Evolutionary conservation across 2,329 filamentous ascomycete genomes (phyloP), one percentile per base, ranked within the genome.

Genomic region (Chaetoscypha palmicola): DNA sequence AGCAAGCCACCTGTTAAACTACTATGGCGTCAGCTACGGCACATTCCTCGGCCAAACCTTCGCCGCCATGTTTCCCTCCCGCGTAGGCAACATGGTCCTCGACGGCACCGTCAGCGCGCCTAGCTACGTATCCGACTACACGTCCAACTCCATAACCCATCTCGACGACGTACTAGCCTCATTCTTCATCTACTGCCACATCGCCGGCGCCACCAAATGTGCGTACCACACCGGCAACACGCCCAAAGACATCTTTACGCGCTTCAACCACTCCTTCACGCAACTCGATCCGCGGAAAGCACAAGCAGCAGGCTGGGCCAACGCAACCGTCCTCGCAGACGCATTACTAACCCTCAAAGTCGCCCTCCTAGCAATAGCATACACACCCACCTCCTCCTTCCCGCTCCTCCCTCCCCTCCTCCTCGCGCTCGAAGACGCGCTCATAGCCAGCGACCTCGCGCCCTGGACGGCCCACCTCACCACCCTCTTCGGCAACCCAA

Each of bases 1-100:
- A 32, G 26, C 38, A 17, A 41, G 28, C 9, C 26, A 32, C 16
- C 38, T 41, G 20, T 24, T 42, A 31, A 42, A 42, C 21, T 75
- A 73, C 51, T 66, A 68, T 58, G 70, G 72, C 0, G 64, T 73
- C 35, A 72, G 68, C 3, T 76, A 75, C 45, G 67, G 67, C 3
- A 68, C 65, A 2, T 49, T 66, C 4, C 57, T 69, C 4, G 67
- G 67, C 1, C 64, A 64, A 24, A 67, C 63, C 1, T 68, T 70
- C 43, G 67, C 66, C 5, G 62, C 62, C 1, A 62, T 68, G 61
- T 66, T 63, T 46, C 68, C 68, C 1, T 53, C 55, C 1, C 55
- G 61, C 9, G 56, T 72, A 8, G 66, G 64, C 0, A 63, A 68
- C 8, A 47, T 72, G 20, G 57, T 70, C 4, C 22, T 51, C 5